These are phyloP conservation scores for Scedosporium dehoogii DNA, from an alignment of 2,329 filamentous ascomycete genomes.

Conservation along the genomic window DNA sequence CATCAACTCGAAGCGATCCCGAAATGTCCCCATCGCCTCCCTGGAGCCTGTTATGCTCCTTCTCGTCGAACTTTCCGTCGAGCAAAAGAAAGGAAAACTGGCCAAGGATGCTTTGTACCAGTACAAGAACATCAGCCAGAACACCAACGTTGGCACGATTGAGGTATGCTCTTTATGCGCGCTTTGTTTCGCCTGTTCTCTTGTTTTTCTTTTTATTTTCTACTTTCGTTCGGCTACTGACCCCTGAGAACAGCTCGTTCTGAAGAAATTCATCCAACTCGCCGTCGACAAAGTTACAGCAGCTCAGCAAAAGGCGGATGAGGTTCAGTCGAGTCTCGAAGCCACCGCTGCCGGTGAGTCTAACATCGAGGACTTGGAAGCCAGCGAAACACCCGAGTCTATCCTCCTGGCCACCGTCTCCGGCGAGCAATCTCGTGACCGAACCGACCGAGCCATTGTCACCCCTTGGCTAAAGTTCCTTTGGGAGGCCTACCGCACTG, in stretches of 20 bases:
- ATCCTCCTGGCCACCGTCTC: constrained; percentile 97
- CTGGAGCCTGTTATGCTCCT: constrained; percentile 98
- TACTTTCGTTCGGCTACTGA: neutral
- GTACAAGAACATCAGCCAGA: constrained; percentile 99
- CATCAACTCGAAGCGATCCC: constrained; percentile 95
- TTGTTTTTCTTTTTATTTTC: neutral
- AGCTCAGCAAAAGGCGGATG: constrained; percentile 90
- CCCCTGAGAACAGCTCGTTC: constrained; percentile 53
- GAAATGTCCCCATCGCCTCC: constrained; percentile 92
- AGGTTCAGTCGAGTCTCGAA: constrained; percentile 82
- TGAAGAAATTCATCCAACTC: constrained; percentile 96
- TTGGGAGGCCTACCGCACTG: constrained; percentile 98
- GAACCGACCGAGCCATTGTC: constrained; percentile 94
- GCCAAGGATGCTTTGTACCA: constrained; percentile 98
- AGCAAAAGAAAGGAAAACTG: constrained; percentile 94
- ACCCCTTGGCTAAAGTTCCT: constrained; percentile 99
- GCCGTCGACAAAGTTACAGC: constrained; percentile 93
- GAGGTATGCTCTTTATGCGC: constrained; percentile 48
- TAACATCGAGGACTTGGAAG: constrained; percentile 90
- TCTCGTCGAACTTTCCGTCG: constrained; percentile 91
- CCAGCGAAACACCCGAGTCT: constrained; percentile 93
- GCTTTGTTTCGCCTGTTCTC: neutral
- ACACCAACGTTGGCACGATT: constrained; percentile 96
- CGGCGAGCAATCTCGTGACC: constrained; percentile 92
- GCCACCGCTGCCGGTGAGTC: constrained; percentile 46